Conservation (phyloP, 768 basidiomycete genomes). For the Psilocybe azurescens region DNA sequence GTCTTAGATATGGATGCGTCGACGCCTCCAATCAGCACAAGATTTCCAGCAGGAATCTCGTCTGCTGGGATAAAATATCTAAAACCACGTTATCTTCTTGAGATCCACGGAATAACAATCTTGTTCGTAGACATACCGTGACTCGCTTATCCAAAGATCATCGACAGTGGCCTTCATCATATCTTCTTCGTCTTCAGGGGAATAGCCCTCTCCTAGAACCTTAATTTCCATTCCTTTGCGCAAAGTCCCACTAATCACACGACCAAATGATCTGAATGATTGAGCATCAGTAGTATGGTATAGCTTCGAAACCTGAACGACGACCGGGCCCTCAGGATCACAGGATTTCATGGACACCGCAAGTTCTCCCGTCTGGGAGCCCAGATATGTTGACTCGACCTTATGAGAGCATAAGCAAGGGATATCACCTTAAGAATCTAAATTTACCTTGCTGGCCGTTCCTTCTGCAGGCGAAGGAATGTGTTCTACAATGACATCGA, state of each 20-base stretch:
- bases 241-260: conserved; percentile 92
- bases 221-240: conserved; percentile 85
- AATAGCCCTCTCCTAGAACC: conserved; percentile 98
- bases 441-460: conserved; percentile 61
- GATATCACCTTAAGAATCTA: background rate
- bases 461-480: conserved; percentile 81
- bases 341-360: conserved; percentile 83
- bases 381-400: conserved; percentile 88
- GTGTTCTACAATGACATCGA: conserved; percentile 91
- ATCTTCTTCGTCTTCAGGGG: conserved; percentile 99
- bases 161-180: conserved; percentile 88
- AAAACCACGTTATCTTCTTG: conserved; percentile 15
- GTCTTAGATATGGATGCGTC: conserved; percentile 96
- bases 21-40: conserved; percentile 91
- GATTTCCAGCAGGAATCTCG: conserved; percentile 89
- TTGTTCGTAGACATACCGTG: conserved; percentile 59
- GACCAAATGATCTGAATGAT: conserved; percentile 95
- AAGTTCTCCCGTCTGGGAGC: conserved; percentile 82
- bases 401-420: conserved; percentile 29
- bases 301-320: conserved; percentile 93
- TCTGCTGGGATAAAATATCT: conserved; percentile 93
- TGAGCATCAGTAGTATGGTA: conserved; percentile 98
- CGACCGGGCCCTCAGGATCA: conserved; percentile 83
- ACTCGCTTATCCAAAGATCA: conserved; percentile 89
- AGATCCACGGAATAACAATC: background rate